Conservation (phyloP, 352 stramenopile species). For the Pythium periplocum region DNA sequence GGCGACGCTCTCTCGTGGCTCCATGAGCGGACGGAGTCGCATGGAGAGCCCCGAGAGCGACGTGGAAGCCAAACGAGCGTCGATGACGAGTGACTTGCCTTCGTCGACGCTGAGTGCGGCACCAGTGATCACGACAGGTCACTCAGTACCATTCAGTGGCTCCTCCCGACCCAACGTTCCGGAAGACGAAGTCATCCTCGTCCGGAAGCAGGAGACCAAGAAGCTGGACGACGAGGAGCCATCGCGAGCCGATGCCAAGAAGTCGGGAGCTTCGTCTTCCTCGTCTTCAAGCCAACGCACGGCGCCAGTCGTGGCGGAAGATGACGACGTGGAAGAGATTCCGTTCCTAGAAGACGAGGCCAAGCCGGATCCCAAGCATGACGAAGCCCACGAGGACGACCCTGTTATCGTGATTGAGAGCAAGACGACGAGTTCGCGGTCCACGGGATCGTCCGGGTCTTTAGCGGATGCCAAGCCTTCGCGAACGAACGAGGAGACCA, state of each 20-base stretch:
- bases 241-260: too few relatives aligned
- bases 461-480: too few relatives aligned
- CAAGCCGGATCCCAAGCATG: slow-evolving; percentile 35
- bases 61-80: slow-evolving; percentile 4
- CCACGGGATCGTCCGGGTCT: too few relatives aligned
- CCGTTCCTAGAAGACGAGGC: slow-evolving; percentile 55
- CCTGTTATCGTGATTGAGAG: slow-evolving; percentile 54
- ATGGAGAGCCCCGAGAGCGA: too few relatives aligned
- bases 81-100: background rate
- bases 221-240: slow-evolving; percentile 8
- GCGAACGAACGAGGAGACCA: too few relatives aligned
- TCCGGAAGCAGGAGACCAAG: slow-evolving; percentile 58
- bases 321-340: slow-evolving; percentile 74
- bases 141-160: slow-evolving; percentile 51
- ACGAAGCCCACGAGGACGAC: slow-evolving; percentile 33
- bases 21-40: background rate
- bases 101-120: slow-evolving; percentile 9
- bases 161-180: slow-evolving; percentile 42
- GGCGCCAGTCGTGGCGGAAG: too few relatives aligned
- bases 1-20: slow-evolving; percentile 27
- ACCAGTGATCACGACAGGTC: slow-evolving; percentile 27
- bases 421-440: slow-evolving; percentile 16
- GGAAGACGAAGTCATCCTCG: slow-evolving; percentile 63
- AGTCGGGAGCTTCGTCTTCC: too few relatives aligned
- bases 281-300: too few relatives aligned